Base-by-base conservation (phyloP, 352 stramenopile species). In the Hyaloperonospora arabidopsidis region DNA sequence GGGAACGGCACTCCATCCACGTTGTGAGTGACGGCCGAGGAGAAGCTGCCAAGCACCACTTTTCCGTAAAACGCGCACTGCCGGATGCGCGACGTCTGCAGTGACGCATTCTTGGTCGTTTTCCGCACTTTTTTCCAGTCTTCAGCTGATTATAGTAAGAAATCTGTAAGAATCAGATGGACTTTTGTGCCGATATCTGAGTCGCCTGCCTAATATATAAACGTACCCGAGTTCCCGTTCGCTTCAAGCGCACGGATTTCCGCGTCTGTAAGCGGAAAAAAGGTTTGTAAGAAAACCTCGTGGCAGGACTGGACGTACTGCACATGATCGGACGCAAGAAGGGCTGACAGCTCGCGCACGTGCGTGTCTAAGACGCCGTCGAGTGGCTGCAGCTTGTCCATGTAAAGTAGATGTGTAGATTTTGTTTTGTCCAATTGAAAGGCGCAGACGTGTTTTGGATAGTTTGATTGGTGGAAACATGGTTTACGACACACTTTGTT, bases 31-130 rank as follows among this genome's bases (percentile, higher is more conserved):
- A 57, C 51, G 3, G 39, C 39, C 18, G n/a, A 5, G 6, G 57
- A 67, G 40, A 89, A 89, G 18, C 28, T 32, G 17, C 84, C 84
- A 15, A 94, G 67, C 29, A 72, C 70, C 12, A 94, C 79, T 32
- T 57, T 39, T 2, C 78, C 80, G 38, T 86, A 72, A 65, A 94
- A 91, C 8, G 67, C 58, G 41, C 78, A 90, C 55, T 79, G 66
- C n/a, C 69, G 82, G 19, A 94, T 68, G 35, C 64, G 73, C 17
- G 54, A 55, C 15, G 67, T 63, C 25, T 67, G 48, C 5, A 88
- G 39, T 4, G 32, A 29, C 17, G 28, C 28, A 11, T 64, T n/a
- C 23, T 40, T 38, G 1, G 49, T 23, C 14, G 55, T 77, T 55
- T 87, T 88, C 52, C 63, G 49, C 25, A 93, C 76, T 2, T 59